These are phyloP conservation scores for Xylariales sp. DNA, from an alignment of 2,329 filamentous ascomycete genomes.

Conservation along the genomic window DNA sequence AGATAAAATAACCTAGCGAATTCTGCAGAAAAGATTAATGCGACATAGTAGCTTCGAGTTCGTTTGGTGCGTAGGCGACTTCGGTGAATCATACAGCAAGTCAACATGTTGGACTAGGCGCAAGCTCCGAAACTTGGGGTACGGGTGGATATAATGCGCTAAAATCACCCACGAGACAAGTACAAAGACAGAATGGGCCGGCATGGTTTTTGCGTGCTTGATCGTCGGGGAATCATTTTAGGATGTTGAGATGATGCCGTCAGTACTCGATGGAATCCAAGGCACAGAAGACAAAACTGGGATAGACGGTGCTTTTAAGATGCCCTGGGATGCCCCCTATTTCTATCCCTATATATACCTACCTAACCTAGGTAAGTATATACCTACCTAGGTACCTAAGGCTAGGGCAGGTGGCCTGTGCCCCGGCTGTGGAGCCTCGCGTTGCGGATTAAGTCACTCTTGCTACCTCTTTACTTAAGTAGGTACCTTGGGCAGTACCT, in stretches of 20 bases:
- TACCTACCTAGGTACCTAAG: too few species aligned
- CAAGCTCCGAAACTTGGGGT: slow-evolving; percentile 15
- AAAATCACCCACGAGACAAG: neutral
- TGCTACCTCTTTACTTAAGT: too few species aligned
- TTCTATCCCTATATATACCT: too few species aligned
- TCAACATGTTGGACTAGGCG: too few species aligned
- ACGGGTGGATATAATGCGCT: neutral
- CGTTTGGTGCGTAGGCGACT: neutral
- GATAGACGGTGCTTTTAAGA: neutral
- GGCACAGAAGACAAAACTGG: neutral
- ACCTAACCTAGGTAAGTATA: too few species aligned
- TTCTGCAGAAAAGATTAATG: too few species aligned
- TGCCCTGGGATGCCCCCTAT: too few species aligned
- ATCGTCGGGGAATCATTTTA: neutral
- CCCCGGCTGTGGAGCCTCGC: neutral
- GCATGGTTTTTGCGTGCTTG: slow-evolving; percentile 3
- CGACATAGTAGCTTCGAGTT: neutral
- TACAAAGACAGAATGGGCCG: neutral
- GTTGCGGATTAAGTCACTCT: neutral
- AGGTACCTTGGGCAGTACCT: neutral
- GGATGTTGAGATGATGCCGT: neutral
- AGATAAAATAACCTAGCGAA: too few species aligned
- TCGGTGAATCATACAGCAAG: too few species aligned
- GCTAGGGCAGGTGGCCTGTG: neutral
- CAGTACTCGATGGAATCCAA: neutral